These are phyloP conservation scores for Bryoerythrophyllum caledonicum DNA, from an alignment of 225 moss, liverwort and hornwort species.

Conservation along the genomic window DNA sequence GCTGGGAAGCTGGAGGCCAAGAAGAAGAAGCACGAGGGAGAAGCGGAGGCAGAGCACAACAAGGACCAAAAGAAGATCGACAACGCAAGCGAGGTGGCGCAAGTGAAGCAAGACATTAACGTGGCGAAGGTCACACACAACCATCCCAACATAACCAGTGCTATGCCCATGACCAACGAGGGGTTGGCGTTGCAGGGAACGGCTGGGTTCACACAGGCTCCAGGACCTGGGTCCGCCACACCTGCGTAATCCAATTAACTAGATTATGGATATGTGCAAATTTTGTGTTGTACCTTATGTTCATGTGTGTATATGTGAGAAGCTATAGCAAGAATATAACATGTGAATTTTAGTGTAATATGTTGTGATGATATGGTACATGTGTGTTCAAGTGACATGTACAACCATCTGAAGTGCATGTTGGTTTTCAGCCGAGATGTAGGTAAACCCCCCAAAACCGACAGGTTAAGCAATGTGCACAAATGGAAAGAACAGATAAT, in stretches of 20 bases:
- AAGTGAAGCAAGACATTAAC: conserved; percentile 26
- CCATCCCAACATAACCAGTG: neutral
- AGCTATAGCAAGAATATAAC: no score
- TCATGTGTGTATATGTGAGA: neutral
- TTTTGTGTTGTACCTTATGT: neutral
- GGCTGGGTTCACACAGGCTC: neutral
- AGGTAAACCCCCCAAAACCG: no score
- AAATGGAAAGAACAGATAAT: no score
- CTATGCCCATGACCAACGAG: neutral
- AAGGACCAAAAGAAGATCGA: conserved; percentile 38
- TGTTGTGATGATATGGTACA: no score
- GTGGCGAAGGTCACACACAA: conserved; percentile 28
- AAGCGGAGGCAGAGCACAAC: conserved; percentile 17
- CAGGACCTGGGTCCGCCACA: neutral
- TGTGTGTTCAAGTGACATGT: neutral
- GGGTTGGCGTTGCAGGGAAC: conserved; percentile 13
- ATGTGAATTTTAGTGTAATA: neutral
- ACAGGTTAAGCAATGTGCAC: no score
- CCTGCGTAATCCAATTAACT: neutral
- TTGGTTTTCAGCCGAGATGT: neutral
- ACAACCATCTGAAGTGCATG: neutral
- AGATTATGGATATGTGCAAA: neutral
- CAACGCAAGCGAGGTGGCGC: conserved; percentile 2
- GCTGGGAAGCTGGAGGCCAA: conserved; percentile 51
- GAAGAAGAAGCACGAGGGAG: conserved; percentile 25